phyloP scores from a whole-genome alignment of 1,284 basidiomycete species.

The Melanopsichium pennsylvanicum region DNA sequence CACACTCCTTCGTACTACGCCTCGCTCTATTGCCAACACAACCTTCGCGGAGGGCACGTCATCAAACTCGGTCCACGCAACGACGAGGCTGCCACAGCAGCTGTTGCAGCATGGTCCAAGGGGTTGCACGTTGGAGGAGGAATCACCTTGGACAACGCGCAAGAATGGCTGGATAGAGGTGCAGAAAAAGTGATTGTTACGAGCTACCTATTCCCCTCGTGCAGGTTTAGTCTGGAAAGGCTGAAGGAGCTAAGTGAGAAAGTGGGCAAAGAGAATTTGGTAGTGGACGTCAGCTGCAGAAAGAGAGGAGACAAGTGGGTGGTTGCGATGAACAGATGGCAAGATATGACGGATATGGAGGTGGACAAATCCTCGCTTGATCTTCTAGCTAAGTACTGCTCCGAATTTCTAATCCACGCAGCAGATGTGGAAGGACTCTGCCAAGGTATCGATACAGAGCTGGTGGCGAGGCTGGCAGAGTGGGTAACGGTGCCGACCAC shows the following conservation, averaged over 20 bases:
- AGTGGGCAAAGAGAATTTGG: conserved; percentile 85
- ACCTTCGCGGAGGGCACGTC: conserved; percentile 86
- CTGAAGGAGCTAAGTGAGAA: conserved; percentile 74
- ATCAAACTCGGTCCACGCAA: conserved; percentile 93
- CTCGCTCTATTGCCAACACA: conserved; percentile 76
- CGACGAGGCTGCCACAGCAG: conserved; percentile 83
- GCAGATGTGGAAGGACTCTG: conserved; percentile 98
- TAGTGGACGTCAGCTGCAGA: conserved; percentile 95
- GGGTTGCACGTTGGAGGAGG: conserved; percentile 93
- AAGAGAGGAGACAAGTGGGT: conserved; percentile 81
- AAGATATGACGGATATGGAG: conserved; percentile 92
- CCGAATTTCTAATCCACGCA: conserved; percentile 94
- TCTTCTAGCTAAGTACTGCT: conserved; percentile 65
- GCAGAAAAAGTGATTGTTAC: conserved; percentile 98
- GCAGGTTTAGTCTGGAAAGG: conserved; percentile 78
- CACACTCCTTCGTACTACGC: conserved; percentile 84
- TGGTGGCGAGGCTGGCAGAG: conserved; percentile 84
- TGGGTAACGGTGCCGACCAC: conserved; percentile 93
- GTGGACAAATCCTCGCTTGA: conserved; percentile 70
- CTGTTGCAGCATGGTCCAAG: conserved; percentile 80
- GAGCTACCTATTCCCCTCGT: conserved; percentile 88
- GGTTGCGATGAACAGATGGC: conserved; percentile 99
- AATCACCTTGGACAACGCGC: conserved; percentile 82
- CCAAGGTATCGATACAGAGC: conserved; percentile 90
- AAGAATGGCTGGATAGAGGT: conserved; percentile 84